Percentiles rank a stretch among this genome's conserved stretches.
These are phyloP conservation scores for Rhododendron mucronatum DNA, from an alignment of 148 eudicot genomes.

Conservation along the genomic window DNA sequence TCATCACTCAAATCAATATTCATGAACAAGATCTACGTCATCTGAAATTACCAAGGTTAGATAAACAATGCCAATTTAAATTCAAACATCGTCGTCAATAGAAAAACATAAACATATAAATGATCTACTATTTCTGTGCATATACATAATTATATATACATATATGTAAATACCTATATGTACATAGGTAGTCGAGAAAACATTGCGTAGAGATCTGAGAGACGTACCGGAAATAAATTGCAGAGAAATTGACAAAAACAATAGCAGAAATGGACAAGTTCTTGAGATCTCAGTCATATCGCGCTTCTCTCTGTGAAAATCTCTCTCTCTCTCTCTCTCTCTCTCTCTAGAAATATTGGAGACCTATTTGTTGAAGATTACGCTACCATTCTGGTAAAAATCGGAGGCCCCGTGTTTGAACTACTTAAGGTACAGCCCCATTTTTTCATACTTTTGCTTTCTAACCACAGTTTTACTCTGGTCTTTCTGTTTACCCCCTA, in stretches of 20 bases:
- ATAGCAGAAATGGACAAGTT: slow-evolving; percentile 18
- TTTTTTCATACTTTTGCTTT: not conserved
- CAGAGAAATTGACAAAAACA: slow-evolving; percentile 26
- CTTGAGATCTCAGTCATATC: slow-evolving; percentile 35
- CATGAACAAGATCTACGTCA: not conserved
- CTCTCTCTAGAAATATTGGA: not conserved
- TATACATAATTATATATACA: not conserved
- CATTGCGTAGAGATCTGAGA: slow-evolving; percentile 12
- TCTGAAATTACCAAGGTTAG: not conserved
- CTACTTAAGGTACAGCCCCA: not conserved
- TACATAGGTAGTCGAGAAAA: not conserved
- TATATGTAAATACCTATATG: not conserved
- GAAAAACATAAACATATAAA: not conserved
- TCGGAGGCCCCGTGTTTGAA: not conserved
- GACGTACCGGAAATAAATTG: slow-evolving; percentile 32
- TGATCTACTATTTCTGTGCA: not conserved
- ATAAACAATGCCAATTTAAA: not conserved
- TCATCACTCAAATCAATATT: not conserved
- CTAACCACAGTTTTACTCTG: not conserved
- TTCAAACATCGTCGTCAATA: not conserved
- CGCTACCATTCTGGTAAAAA: not conserved
- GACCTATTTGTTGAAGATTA: not conserved
- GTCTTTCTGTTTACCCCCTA: not conserved
- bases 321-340: slow-evolving; percentile 11
- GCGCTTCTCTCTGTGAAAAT: slow-evolving; percentile 13